phyloP scores from a whole-genome alignment of 2,329 filamentous ascomycete species.

The Thermomyces lanuginosus region DNA sequence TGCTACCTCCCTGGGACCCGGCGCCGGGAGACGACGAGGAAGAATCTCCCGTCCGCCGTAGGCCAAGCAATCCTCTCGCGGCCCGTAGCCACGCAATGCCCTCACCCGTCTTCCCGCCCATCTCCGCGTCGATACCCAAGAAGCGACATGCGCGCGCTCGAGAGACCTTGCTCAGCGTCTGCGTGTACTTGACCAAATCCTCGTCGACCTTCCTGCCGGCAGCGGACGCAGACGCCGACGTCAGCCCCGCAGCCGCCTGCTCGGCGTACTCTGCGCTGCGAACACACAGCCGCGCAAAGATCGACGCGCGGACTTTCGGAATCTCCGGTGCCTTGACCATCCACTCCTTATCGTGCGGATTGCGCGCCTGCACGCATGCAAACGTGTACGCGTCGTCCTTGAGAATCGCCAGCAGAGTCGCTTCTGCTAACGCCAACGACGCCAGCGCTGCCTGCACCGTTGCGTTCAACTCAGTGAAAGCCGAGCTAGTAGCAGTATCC shows the following conservation, averaged over 20 bases:
- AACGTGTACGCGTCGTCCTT: conserved; percentile 92
- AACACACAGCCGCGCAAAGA: conserved; percentile 76
- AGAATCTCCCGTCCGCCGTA: conserved; percentile 35
- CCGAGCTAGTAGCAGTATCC: conserved; percentile 2
- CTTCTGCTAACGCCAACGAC: conserved; percentile 61
- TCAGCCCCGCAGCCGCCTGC: conserved; percentile 44
- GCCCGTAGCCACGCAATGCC: conserved; percentile 76
- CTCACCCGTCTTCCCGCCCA: conserved; percentile 63
- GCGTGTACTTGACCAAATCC: conserved; percentile 54
- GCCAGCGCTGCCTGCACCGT: conserved; percentile 28
- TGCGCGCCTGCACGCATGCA: conserved; percentile 62
- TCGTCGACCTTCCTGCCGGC: conserved; percentile 41
- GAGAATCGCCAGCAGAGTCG: conserved; percentile 72
- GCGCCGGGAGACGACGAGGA: no score
- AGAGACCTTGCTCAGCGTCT: conserved; percentile 57
- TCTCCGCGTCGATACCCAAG: conserved; percentile 75
- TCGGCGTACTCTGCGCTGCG: conserved; percentile 77
- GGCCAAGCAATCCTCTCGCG: conserved; percentile 57
- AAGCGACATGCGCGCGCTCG: conserved; percentile 79
- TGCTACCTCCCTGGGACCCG: conserved; percentile 13
- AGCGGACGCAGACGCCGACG: conserved; percentile 16
- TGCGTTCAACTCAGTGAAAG: conserved; percentile 31
- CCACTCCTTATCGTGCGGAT: conserved; percentile 78
- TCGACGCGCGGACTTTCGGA: conserved; percentile 70
- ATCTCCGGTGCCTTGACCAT: conserved; percentile 87